phyloP scores from a whole-genome alignment of 2,329 filamentous ascomycete genomes.

The Clathrospora elynae region DNA sequence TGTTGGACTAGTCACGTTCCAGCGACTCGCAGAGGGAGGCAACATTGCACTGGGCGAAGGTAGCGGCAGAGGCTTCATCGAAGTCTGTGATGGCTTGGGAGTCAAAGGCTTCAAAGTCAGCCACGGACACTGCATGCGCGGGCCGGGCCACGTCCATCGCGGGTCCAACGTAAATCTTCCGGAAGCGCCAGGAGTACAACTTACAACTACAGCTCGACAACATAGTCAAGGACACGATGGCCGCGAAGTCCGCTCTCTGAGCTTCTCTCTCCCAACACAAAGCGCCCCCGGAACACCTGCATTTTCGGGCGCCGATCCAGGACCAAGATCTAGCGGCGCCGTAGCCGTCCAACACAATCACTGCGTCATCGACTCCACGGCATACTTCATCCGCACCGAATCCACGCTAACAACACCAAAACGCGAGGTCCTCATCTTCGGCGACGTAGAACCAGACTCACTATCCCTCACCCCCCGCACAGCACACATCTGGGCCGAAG shows the following conservation, averaged over 20 bases:
- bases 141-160: conserved; percentile 49
- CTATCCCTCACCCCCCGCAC: conserved; percentile 83
- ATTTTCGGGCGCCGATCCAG: conserved; percentile 28
- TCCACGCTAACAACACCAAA: conserved; percentile 42
- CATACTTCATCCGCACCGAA: conserved; percentile 87
- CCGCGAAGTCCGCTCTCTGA: conserved; percentile 40
- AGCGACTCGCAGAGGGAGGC: conserved; percentile 85
- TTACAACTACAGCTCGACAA: conserved; percentile 26
- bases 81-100: conserved; percentile 85
- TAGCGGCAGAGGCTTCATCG: conserved; percentile 80
- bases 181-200: conserved; percentile 42
- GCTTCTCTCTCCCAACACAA: conserved; percentile 42
- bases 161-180: conserved; percentile 51
- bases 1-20: conserved; percentile 88
- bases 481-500: conserved; percentile 81
- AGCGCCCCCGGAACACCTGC: conserved; percentile 46
- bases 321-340: conserved; percentile 23
- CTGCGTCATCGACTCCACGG: conserved; percentile 85
- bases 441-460: conserved; percentile 91
- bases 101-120: conserved; percentile 86
- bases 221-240: conserved; percentile 22
- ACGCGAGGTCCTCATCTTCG: conserved; percentile 85
- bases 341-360: conserved; percentile 36
- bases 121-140: conserved; percentile 86
- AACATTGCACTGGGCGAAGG: conserved; percentile 83